Conservation (phyloP, 768 basidiomycete species). For the Amanita rimosa region DNA sequence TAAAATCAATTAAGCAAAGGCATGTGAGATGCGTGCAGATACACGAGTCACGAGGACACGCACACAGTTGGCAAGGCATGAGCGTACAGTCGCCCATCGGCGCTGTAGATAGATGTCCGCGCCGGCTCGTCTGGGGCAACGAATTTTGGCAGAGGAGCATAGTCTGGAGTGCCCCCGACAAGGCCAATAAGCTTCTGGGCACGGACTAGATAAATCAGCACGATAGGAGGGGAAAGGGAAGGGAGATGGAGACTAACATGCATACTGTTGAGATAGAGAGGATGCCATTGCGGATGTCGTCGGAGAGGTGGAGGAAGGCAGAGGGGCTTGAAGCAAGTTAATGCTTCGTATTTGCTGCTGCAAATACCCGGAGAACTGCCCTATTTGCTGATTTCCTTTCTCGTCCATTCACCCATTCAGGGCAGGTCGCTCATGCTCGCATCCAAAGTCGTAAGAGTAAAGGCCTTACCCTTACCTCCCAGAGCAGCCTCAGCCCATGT, state of each 20-base stretch:
- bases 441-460: background rate
- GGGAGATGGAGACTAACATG: constrained; percentile 43
- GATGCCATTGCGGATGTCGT: constrained; percentile 48
- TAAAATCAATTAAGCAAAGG: constrained; percentile 1
- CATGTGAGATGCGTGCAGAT: background rate
- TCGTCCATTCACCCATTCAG: background rate
- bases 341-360: constrained; percentile 50
- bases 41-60: constrained; percentile 21
- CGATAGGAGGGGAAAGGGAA: background rate
- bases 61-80: constrained; percentile 70
- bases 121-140: constrained; percentile 58
- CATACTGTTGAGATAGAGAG: constrained; percentile 71
- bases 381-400: background rate
- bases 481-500: background rate
- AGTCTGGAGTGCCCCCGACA: constrained; percentile 72
- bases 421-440: background rate
- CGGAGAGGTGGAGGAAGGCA: constrained; percentile 15
- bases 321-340: constrained; percentile 59
- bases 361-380: constrained; percentile 6
- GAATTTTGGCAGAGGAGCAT: constrained; percentile 52
- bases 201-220: constrained; percentile 45
- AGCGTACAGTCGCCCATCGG: constrained; percentile 80
- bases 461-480: too few species aligned
- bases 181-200: constrained; percentile 91
- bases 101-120: constrained; percentile 72